Base-by-base conservation (phyloP, 2,329 filamentous ascomycete genomes). In the Colletotrichum chlorophyti region DNA sequence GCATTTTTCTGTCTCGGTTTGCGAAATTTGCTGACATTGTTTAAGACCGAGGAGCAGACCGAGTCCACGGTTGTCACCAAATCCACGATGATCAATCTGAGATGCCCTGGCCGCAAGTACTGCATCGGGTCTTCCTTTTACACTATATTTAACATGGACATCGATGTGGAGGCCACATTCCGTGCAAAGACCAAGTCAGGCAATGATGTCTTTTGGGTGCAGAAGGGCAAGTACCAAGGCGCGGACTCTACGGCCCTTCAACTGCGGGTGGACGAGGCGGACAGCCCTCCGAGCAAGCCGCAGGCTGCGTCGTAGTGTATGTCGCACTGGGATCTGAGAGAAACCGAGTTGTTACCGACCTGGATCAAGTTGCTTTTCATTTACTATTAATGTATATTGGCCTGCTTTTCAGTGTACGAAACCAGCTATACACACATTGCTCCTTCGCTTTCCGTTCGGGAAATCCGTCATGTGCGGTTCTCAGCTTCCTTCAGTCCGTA, bases 91-190 rank as follows among this genome's bases (percentile, higher is more conserved):
- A 49, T 64, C 40, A 53, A 57, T 24, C 58, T 64, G 10, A 60
- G 40, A 14, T 63, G 60, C 41, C 57, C 62, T 5, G 32, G 50
- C 2, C 49, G 49, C 17, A 64, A 63, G 27, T 59, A 63, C 31
- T 64, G 62, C 41, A 55, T 57, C 1, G 62, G 57, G 7, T 41
- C 45, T 0, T 60, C 62, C 10, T 63, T 63, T 21, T 63, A 58
- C 40, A 63, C 58, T 9, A 53, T 48, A 11, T 64, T 55, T 26
- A 64, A 60, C 37, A 41, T 65, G 15, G 41, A 64, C 9, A 49
- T 64, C 15, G 54, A 64, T 10, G 52, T 62, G 3, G 58, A 60
- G 12, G 55, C 62, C 5, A 65, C 60, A 2, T 48, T 63, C 19
- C 47, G 53, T 3, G 62, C 57, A 7, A 64, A 41, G 14, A 59